Base-by-base conservation (phyloP, 768 basidiomycete species). In the Auricularia sp. region DNA sequence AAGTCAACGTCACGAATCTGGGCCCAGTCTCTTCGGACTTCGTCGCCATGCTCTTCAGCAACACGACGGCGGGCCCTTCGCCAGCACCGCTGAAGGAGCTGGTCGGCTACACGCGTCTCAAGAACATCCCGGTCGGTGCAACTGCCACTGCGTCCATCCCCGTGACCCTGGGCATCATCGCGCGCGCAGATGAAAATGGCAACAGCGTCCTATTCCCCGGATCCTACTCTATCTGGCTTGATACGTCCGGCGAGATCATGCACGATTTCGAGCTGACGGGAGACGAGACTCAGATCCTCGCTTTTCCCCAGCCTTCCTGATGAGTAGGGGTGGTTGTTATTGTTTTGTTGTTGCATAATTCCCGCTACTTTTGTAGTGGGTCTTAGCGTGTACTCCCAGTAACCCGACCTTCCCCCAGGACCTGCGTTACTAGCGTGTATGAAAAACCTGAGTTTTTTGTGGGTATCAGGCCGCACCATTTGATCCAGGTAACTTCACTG, bases 71-170 rank as follows among this genome's bases (percentile, higher is more conserved):
- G 33, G 83, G 83, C 2, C 82, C 83, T 2, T 69, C 78, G 16
- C 84, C 83, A 0, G 77, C 76, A 63, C 83, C 83, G 24, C 81
- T 81, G 64, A 84, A 84, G 71, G 72, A 78, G 66, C 79, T 85
- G 61, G 75, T 82, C 6, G 73, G 79, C 2, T 86, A 83, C 70
- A 74, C 77, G 16, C 81, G 83, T 54, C 68, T 76, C n/a, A 74
- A 77, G 64, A 64, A 65, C 24, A 69, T 79, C 54, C 68, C 66
- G 1, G 71, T 76, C 18, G 71, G 73, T n/a, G 59, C 63, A 36
- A 75, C 69, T 18, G 66, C 71, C 21, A 71, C 69, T 5, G 79
- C 78, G n/a, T 67, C 69, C 7, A 69, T 84, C 61, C 68, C 72
- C 11, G 79, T 84, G 39, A 80, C 79, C 11, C 71, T 83, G 4